Evolutionary conservation across 192 early-diverging fungal species (phyloP).

Genomic region (Chytriomyces sp.): DNA sequence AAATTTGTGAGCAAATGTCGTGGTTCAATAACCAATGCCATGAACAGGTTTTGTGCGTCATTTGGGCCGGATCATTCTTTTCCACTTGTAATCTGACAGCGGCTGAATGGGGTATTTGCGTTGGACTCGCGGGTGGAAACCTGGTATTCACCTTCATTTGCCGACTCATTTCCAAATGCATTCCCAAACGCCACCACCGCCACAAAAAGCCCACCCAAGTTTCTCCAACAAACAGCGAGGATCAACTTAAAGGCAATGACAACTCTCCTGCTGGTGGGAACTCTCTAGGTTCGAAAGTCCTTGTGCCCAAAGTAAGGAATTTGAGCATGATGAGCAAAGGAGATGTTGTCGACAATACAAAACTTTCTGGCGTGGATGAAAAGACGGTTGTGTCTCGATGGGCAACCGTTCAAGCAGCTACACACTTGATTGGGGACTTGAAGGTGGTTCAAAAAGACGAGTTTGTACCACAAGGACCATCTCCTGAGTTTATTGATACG

Average conservation of each 20-base stretch:
- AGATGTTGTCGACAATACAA: background rate
- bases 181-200: slow-evolving; percentile 18
- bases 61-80: slow-evolving; percentile 43
- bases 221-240: background rate
- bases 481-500: slow-evolving; percentile 40
- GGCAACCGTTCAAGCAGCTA: slow-evolving; percentile 46
- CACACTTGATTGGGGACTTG: slow-evolving; percentile 47
- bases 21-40: background rate
- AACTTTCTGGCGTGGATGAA: slow-evolving; percentile 3
- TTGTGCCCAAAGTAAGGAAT: slow-evolving; percentile 19
- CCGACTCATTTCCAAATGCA: slow-evolving; percentile 35
- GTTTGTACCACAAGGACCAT: slow-evolving; percentile 37
- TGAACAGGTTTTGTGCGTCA: slow-evolving; percentile 33
- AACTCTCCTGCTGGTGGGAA: background rate
- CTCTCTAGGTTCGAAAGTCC: slow-evolving; percentile 1
- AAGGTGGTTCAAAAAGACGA: slow-evolving; percentile 34
- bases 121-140: slow-evolving; percentile 39
- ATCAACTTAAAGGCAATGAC: background rate
- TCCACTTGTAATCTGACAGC: slow-evolving; percentile 32
- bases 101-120: slow-evolving; percentile 53
- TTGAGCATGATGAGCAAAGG: slow-evolving; percentile 13
- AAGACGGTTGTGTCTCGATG: slow-evolving; percentile 26
- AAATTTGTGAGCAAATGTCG: background rate
- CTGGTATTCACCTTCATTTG: slow-evolving; percentile 47
- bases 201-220: background rate